Evolutionary conservation across 495 filamentous ascomycete species (phyloP), one percentile per base, ranked within the genome.

Genomic region (Penicillium crystallinum): DNA sequence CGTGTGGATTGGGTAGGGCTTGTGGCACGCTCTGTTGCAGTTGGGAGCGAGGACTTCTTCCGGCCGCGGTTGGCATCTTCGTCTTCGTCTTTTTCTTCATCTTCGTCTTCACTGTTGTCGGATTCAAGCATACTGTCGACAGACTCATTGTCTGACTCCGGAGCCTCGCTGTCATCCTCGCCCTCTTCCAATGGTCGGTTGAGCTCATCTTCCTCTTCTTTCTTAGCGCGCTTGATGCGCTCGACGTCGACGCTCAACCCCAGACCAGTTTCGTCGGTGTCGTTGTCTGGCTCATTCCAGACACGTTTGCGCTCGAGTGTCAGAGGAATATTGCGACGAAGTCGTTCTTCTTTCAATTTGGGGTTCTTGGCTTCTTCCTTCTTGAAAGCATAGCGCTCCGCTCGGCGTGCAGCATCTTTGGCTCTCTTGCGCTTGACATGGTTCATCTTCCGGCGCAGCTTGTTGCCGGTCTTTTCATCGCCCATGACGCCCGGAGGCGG

Each of bases 231-330:
- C 74, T 89, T 91, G 65, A 88, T 75, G 58, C 84, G 78, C 63
- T 86, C 85, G 36, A 92, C 79, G 66, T 95, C 87, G 8, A 95
- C 84, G 47, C 84, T 87, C 52, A 86, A 67, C 21, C 88, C 86
- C 37, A 96, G 71, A 0, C 72, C 75, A 57, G 81, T 79, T 55
- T 88, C 73, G 36, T 75, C 72, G 27, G 66, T 67, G 48, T 79
- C 89, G 39, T 86, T 84, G 49, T 88, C 87, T n/a, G 86, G 81
- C 34, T 95, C 88, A 61, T 97, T 93, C 92, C 91, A 98, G 45
- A 89, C 82, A 63, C 93, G 71, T 77, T 96, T 97, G 40, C 83
- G 81, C 55, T 97, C 93, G 19, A 97, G 80, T 2, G 90, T 96
- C 34, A 82, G 64, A 2, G 93, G 90, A 34, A 91, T 76, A 72